phyloP scores from a whole-genome alignment of 805 yeast species.

The Zygosaccharomyces gambellarensis region DNA sequence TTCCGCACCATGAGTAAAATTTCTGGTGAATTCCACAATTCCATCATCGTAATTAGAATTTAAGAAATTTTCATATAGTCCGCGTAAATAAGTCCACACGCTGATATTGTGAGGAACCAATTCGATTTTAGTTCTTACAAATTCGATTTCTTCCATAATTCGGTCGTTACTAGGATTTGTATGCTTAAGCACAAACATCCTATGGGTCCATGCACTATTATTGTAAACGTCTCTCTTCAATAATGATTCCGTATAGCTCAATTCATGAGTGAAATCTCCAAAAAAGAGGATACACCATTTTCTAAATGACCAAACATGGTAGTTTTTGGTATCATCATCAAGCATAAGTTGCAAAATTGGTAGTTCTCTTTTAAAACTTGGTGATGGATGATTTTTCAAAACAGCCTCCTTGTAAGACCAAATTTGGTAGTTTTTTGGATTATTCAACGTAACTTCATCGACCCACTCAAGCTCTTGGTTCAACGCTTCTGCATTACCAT shows the following conservation, averaged over 20 bases:
- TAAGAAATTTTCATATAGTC: constrained; percentile 41
- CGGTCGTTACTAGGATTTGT: constrained; percentile 18
- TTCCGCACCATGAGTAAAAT: constrained; percentile 37
- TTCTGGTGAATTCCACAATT: constrained; percentile 43
- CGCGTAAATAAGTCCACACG: constrained; percentile 77
- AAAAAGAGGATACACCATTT: constrained; percentile 73
- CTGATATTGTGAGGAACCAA: constrained; percentile 77
- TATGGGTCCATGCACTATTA: constrained; percentile 91
- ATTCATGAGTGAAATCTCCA: constrained; percentile 46
- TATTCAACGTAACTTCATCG: constrained; percentile 64
- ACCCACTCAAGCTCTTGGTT: constrained; percentile 71
- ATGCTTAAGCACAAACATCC: constrained; percentile 53
- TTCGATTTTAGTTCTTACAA: constrained; percentile 44
- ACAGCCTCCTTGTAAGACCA: constrained; percentile 87
- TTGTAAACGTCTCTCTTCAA: constrained; percentile 67
- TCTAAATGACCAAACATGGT: constrained; percentile 93
- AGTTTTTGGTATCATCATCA: constrained; percentile 78
- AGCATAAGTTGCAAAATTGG: constrained; percentile 65
- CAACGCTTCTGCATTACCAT: constrained; percentile 13
- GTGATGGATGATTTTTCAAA: constrained; percentile 37
- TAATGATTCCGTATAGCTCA: constrained; percentile 44
- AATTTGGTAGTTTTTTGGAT: constrained; percentile 92
- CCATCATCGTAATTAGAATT: constrained; percentile 31
- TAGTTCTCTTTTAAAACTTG: constrained; percentile 47
- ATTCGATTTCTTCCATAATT: constrained; percentile 49